These are phyloP conservation scores for Nicotiana sylvestris DNA, from an alignment of 257 asterid genomes.

Conservation along the genomic window DNA sequence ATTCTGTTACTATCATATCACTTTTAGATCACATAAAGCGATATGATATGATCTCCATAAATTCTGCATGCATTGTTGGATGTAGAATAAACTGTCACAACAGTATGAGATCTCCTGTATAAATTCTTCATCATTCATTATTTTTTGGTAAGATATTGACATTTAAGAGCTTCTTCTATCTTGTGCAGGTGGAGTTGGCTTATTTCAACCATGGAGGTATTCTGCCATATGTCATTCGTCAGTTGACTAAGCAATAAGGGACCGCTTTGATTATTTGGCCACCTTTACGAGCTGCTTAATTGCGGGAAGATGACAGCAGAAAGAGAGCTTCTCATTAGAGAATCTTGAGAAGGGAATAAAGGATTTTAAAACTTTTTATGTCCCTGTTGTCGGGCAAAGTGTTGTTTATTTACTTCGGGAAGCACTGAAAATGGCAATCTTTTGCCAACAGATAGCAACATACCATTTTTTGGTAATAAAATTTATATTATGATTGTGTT, in stretches of 20 bases:
- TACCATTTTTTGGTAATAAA: conserved; percentile 31
- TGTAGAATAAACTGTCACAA: background rate
- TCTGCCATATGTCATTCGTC: conserved; percentile 78
- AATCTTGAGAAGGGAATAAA: conserved; percentile 30
- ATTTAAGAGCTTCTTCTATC: background rate
- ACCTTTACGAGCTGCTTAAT: background rate
- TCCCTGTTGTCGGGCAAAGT: background rate
- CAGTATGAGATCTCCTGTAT: background rate
- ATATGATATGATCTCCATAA: background rate
- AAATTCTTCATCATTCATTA: background rate
- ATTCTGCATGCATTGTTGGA: background rate
- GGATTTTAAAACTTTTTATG: background rate
- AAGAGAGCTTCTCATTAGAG: conserved; percentile 15
- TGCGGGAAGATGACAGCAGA: background rate
- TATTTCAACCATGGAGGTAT: conserved; percentile 85
- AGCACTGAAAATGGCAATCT: background rate
- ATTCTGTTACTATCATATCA: background rate
- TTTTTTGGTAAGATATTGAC: background rate
- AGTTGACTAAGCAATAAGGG: conserved; percentile 51
- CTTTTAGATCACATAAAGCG: background rate
- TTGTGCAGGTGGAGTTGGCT: conserved; percentile 28
- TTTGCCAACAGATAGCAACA: background rate
- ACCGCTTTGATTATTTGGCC: background rate
- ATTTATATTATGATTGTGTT: background rate
- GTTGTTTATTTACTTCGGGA: background rate